Evolutionary conservation across 805 yeast species (phyloP).

Genomic region (Candida tammaniensis): DNA sequence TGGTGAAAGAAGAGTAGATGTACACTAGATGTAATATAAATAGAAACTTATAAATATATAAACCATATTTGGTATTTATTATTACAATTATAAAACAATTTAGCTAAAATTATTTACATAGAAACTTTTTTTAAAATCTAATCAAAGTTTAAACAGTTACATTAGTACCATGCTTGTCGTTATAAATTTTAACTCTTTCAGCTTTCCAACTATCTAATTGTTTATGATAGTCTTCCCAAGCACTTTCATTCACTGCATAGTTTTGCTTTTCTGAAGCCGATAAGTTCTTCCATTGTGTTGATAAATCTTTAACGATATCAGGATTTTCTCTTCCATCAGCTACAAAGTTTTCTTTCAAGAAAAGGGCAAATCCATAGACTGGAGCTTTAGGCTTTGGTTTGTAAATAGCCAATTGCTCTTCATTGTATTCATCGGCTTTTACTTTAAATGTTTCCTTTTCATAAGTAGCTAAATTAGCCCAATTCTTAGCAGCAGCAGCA

Average conservation of each 20-base stretch:
- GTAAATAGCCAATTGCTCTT: conserved; percentile 19
- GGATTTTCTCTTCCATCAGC: conserved; percentile 17
- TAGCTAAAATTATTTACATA: too few species aligned
- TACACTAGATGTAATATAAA: not conserved
- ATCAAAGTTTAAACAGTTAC: too few species aligned
- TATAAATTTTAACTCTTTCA: conserved; percentile 18
- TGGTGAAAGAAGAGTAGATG: conserved; percentile 11
- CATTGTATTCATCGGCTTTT: conserved; percentile 29
- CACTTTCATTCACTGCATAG: conserved; percentile 20
- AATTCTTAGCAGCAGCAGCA: conserved; percentile 14
- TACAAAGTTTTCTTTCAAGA: conserved; percentile 24
- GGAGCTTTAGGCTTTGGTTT: conserved; percentile 36
- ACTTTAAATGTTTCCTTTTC: conserved; percentile 26
- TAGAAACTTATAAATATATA: too few species aligned
- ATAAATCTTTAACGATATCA: conserved; percentile 25
- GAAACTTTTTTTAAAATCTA: not conserved
- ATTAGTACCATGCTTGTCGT: conserved; percentile 9
- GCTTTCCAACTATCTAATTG: conserved; percentile 29
- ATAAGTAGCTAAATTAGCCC: conserved; percentile 24
- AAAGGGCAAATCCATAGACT: conserved; percentile 27
- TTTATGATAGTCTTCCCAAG: conserved; percentile 17
- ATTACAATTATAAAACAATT: too few species aligned
- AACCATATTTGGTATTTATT: too few species aligned
- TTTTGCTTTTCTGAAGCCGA: conserved; percentile 24
- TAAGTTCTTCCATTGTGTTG: conserved; percentile 30